phyloP scores from a whole-genome alignment of 2,329 filamentous ascomycete genomes.

The Immersiporthe knoxdaviesiana region DNA sequence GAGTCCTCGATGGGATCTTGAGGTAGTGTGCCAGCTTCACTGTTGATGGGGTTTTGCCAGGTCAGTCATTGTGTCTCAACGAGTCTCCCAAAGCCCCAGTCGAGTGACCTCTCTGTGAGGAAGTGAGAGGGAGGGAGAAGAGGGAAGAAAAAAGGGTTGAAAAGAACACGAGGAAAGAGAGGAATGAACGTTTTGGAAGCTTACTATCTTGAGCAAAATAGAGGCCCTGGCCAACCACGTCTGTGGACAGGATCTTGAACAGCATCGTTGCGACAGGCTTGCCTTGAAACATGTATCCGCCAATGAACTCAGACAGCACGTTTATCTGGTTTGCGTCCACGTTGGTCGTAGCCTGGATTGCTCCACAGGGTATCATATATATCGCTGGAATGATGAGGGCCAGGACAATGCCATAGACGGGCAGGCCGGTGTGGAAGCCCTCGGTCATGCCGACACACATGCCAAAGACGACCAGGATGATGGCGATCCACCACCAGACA shows the following conservation, averaged over 20 bases:
- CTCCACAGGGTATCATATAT: slow-evolving; percentile 51
- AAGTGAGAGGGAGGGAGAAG: no score
- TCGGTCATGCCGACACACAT: slow-evolving; percentile 45
- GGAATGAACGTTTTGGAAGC: no score
- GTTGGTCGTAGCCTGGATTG: slow-evolving; percentile 53
- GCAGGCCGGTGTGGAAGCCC: slow-evolving; percentile 50
- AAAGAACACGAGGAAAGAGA: no score
- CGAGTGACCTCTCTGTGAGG: neutral
- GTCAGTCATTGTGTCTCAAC: neutral
- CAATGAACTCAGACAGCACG: slow-evolving; percentile 51
- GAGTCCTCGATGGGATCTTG: slow-evolving; percentile 51
- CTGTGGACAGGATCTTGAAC: slow-evolving; percentile 47
- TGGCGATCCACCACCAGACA: slow-evolving; percentile 49
- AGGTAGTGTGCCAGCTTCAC: slow-evolving; percentile 56
- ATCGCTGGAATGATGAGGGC: slow-evolving; percentile 48
- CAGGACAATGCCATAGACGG: slow-evolving; percentile 49
- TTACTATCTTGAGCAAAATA: slow-evolving; percentile 49
- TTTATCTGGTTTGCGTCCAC: slow-evolving; percentile 54
- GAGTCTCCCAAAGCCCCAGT: neutral
- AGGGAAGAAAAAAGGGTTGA: no score
- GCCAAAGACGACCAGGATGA: slow-evolving; percentile 40
- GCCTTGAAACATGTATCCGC: slow-evolving; percentile 51
- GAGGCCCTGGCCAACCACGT: slow-evolving; percentile 47
- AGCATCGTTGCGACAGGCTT: slow-evolving; percentile 51
- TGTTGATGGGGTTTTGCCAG: neutral